Evolutionary conservation across 2,329 filamentous ascomycete species (phyloP).

Genomic region (Fonsecaea pedrosoi): DNA sequence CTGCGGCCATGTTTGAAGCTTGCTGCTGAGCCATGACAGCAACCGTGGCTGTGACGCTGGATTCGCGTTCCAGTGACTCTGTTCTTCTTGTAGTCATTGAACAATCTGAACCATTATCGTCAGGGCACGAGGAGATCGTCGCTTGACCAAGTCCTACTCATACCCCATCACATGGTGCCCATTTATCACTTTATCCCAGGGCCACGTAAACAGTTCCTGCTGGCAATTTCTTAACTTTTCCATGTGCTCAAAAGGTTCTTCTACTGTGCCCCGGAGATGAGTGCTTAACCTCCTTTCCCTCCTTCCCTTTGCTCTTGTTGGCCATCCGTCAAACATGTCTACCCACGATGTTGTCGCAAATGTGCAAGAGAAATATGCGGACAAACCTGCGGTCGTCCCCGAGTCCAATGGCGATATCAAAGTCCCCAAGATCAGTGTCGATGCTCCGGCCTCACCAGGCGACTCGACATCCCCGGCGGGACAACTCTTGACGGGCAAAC

Average conservation of each 20-base stretch:
- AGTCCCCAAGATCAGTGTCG: slow-evolving; percentile 22
- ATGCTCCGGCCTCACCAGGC: slow-evolving; percentile 14
- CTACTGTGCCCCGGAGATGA: neutral
- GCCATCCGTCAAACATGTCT: slow-evolving; percentile 11
- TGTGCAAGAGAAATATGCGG: slow-evolving; percentile 11
- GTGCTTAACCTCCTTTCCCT: neutral
- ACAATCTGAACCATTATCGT: slow-evolving; percentile 3
- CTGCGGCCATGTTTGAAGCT: slow-evolving; percentile 6
- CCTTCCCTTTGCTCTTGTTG: neutral
- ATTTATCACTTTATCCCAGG: slow-evolving; percentile 18
- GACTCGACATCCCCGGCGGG: slow-evolving; percentile 55
- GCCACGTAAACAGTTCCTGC: slow-evolving; percentile 22
- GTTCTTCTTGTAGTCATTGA: slow-evolving; percentile 2
- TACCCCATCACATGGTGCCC: slow-evolving; percentile 19
- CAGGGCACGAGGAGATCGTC: slow-evolving; percentile 18
- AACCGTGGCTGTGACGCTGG: slow-evolving; percentile 15
- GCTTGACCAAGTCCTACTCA: neutral
- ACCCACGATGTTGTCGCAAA: slow-evolving; percentile 9
- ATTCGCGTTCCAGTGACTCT: slow-evolving; percentile 14
- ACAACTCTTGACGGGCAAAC: slow-evolving; percentile 83
- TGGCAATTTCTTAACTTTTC: slow-evolving; percentile 12
- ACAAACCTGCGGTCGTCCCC: slow-evolving; percentile 13
- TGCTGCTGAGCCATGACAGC: slow-evolving; percentile 18
- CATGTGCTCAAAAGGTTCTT: slow-evolving; percentile 9
- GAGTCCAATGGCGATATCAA: slow-evolving; percentile 26